Base-by-base conservation (phyloP, 345 rosid species). In the Tarenaya hassleriana region DNA sequence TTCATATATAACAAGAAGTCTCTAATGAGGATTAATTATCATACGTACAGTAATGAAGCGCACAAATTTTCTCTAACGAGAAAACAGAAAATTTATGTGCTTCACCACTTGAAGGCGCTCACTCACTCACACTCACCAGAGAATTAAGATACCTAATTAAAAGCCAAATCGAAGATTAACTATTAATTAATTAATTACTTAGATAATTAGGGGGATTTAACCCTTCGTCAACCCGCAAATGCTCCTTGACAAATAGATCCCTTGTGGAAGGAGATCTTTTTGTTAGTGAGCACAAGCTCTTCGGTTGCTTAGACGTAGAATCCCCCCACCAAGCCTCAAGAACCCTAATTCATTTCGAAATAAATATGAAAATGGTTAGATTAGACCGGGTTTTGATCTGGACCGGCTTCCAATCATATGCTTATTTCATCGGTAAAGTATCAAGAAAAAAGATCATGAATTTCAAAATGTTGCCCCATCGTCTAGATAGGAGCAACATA, bases 81-180 rank as follows among this genome's bases (percentile, higher is more conserved):
- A n/a, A 66, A 56, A 66, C 56, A 53, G 56, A 54, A 66, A 66
- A 66, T 66, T 66, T 27, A 66, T 44, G 61, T 66, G 66, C 70
- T 66, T 66, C 70, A 66, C 66, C 16, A 37, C 49, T 38, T n/a
- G 0, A 39, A 45, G 48, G 39, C 59, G 57, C 33, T n/a, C 47
- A 53, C 41, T 16, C 17, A 39, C 52, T 66, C 46, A 24, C 29
- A 24, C n/a, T n/a, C n/a, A n/a, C n/a, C n/a, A n/a, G n/a, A n/a
- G n/a, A n/a, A n/a, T n/a, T n/a, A n/a, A n/a, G n/a, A n/a, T n/a
- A n/a, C n/a, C n/a, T n/a, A n/a, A n/a, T n/a, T n/a, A n/a, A n/a
- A n/a, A n/a, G n/a, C n/a, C n/a, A n/a, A n/a, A n/a, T n/a, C n/a
- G n/a, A n/a, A n/a, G n/a, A n/a, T n/a, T n/a, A 24, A 24, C 3